Conservation (phyloP, 2,329 filamentous ascomycete species). For the Penicillium sp. region DNA sequence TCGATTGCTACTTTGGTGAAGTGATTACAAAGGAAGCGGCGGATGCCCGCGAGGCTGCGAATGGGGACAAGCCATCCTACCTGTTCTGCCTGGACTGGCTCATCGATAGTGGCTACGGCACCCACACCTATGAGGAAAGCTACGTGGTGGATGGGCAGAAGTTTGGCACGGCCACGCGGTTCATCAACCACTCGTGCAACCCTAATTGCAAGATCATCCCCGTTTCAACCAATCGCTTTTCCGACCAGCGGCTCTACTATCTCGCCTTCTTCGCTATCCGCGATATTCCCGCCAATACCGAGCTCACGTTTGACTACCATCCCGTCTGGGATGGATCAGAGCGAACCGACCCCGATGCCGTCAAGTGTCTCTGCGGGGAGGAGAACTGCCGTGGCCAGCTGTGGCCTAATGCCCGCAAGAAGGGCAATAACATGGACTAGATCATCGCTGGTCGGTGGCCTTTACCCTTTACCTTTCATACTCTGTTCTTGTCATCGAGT, state of each 20-base stretch:
- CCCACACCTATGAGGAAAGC: conserved; percentile 27
- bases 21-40: conserved; percentile 43
- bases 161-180: conserved; percentile 47
- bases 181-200: conserved; percentile 53
- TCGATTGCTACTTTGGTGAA: conserved; percentile 50
- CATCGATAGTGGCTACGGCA: conserved; percentile 12
- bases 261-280: conserved; percentile 51
- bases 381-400: conserved; percentile 47
- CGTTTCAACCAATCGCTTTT: conserved; percentile 42
- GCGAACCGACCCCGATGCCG: conserved; percentile 40
- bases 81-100: conserved; percentile 48
- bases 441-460: neutral
- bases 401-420: conserved; percentile 46
- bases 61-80: conserved; percentile 40
- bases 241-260: conserved; percentile 46
- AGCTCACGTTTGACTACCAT: conserved; percentile 53
- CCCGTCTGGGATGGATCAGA: conserved; percentile 30
- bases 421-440: conserved; percentile 26
- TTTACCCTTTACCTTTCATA: no score
- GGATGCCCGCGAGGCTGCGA: conserved; percentile 39
- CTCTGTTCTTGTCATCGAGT: neutral
- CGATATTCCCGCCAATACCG: conserved; percentile 45
- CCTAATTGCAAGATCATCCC: conserved; percentile 50
- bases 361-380: conserved; percentile 49
- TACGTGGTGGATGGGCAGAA: conserved; percentile 49